Conservation (phyloP, 2,329 filamentous ascomycete genomes). For the Xylariaceae sp. region DNA sequence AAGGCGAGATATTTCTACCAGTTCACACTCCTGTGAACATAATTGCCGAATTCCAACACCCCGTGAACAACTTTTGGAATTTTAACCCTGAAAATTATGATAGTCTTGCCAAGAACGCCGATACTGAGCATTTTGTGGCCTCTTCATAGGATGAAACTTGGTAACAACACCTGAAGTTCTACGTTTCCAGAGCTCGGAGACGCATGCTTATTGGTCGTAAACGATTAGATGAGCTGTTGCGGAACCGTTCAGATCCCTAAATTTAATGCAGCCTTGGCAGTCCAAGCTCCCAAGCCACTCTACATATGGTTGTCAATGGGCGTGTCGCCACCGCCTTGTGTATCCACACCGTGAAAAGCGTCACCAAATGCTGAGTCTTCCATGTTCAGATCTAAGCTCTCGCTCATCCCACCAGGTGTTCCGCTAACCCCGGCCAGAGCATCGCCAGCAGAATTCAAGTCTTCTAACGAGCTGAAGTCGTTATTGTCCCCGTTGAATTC, state of each 20-base stretch:
- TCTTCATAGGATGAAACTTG: too few relatives aligned
- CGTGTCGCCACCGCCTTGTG: conserved; percentile 35
- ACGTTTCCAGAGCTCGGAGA: too few relatives aligned
- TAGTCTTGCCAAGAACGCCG: too few relatives aligned
- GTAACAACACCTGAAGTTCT: too few relatives aligned
- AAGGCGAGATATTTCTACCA: not conserved
- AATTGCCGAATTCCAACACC: too few relatives aligned
- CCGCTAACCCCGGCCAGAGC: conserved; percentile 69
- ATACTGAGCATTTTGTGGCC: too few relatives aligned
- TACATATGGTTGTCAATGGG: conserved; percentile 40
- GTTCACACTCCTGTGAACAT: not conserved
- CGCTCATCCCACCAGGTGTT: conserved; percentile 59
- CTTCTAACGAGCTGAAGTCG: conserved; percentile 68
- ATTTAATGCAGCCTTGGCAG: not conserved
- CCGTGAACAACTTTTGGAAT: too few relatives aligned
- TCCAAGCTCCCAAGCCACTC: too few relatives aligned
- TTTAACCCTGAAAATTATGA: too few relatives aligned
- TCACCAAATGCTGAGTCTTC: conserved; percentile 84
- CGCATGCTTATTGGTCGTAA: too few relatives aligned
- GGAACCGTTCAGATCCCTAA: not conserved
- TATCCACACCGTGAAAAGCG: conserved; percentile 72
- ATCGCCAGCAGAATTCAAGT: conserved; percentile 74
- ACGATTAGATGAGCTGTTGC: not conserved
- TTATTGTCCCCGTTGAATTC: conserved; percentile 58
- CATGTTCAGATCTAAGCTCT: conserved; percentile 65